Percentiles rank a stretch among this genome's conserved stretches.
These are phyloP conservation scores for Suillus paluster DNA, from an alignment of 768 basidiomycete species.

Conservation along the genomic window DNA sequence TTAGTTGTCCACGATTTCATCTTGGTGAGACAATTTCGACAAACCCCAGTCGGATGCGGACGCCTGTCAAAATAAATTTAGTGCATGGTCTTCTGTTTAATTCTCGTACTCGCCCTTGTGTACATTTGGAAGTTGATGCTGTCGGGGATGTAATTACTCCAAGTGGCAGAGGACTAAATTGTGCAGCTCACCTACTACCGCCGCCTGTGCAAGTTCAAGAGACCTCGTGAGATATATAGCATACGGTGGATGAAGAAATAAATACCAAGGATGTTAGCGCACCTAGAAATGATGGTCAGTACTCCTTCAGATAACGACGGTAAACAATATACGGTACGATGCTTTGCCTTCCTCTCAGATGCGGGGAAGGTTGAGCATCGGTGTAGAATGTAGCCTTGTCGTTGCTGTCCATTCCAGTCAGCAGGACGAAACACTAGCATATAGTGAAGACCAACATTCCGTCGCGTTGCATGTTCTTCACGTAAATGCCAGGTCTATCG, in stretches of 20 bases:
- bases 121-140: constrained; percentile 86
- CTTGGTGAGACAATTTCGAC: constrained; percentile 16
- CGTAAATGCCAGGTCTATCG: constrained; percentile 64
- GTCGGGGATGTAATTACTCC: constrained; percentile 12
- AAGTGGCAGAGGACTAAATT: background rate
- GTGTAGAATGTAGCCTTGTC: constrained; percentile 77
- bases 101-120: constrained; percentile 49
- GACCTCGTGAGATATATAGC: background rate
- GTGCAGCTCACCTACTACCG: constrained; percentile 52
- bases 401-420: constrained; percentile 47
- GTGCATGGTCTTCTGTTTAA: constrained; percentile 3
- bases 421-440: background rate
- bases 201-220: constrained; percentile 40
- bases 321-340: constrained; percentile 65
- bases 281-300: constrained; percentile 39
- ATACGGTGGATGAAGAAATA: background rate
- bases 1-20: background rate
- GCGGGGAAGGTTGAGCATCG: constrained; percentile 59
- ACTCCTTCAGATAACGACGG: background rate
- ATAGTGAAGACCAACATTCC: constrained; percentile 53
- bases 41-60: constrained; percentile 74
- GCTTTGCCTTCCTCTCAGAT: constrained; percentile 64
- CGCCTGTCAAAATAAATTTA: constrained; percentile 41
- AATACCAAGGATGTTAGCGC: constrained; percentile 65
- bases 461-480: constrained; percentile 72